Percentiles rank a stretch among this genome's conserved stretches.
Evolutionary conservation across 805 yeast genomes (phyloP).

Genomic region (Starmerella bombi): DNA sequence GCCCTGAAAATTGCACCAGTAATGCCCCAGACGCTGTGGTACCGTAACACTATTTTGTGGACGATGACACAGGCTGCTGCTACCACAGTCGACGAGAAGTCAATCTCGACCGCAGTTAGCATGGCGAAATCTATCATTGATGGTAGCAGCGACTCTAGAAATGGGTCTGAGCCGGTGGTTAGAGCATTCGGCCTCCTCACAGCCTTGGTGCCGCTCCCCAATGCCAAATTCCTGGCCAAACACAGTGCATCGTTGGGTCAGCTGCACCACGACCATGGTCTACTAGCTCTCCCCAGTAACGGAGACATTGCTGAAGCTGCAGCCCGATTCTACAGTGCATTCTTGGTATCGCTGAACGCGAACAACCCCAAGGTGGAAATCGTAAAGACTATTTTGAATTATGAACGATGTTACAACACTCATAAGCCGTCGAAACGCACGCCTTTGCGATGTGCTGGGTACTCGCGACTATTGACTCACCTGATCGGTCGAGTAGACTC

Average conservation of each 20-base stretch:
- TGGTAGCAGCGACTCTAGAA: slow-evolving; percentile 23
- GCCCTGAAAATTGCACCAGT: slow-evolving; percentile 12
- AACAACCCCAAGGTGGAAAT: neutral
- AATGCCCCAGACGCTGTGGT: slow-evolving; percentile 6
- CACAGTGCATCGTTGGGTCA: slow-evolving; percentile 22
- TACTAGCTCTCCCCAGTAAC: slow-evolving; percentile 1
- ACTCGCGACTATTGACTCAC: neutral
- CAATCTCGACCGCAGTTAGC: slow-evolving; percentile 26
- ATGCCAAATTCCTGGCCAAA: slow-evolving; percentile 4
- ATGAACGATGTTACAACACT: neutral
- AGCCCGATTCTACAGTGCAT: slow-evolving; percentile 23
- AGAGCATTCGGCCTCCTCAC: slow-evolving; percentile 23
- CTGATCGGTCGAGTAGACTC: neutral
- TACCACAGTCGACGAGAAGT: slow-evolving; percentile 24
- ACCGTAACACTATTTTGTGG: slow-evolving; percentile 19
- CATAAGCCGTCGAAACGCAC: neutral
- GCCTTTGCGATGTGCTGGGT: neutral
- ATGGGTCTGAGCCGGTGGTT: slow-evolving; percentile 22
- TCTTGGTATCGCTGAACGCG: neutral
- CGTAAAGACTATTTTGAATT: neutral
- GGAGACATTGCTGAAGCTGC: slow-evolving; percentile 18
- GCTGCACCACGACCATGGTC: slow-evolving; percentile 19
- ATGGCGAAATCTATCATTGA: slow-evolving; percentile 20
- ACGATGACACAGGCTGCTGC: slow-evolving; percentile 14
- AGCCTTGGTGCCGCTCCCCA: slow-evolving; percentile 15